Percentiles rank a stretch among this genome's conserved stretches.
Evolutionary conservation across 163 green algal genomes (phyloP).

Genomic region (Chloromonas sp.): DNA sequence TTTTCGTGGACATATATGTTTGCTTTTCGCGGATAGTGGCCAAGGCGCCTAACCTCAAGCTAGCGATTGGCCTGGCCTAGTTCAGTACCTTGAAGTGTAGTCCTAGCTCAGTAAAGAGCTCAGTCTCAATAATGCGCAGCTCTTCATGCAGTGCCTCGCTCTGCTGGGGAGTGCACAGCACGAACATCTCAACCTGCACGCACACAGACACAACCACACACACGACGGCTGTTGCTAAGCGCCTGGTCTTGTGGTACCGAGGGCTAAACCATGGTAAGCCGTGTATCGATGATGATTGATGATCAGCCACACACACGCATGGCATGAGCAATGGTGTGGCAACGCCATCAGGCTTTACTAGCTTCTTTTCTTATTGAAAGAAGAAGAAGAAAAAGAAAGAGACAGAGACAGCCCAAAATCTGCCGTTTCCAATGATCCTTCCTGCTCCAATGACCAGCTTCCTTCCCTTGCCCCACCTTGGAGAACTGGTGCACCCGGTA

Average conservation of each 20-base stretch:
- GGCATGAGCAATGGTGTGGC: background rate
- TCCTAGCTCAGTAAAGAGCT: conserved; percentile 88
- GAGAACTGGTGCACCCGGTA: conserved; percentile 98
- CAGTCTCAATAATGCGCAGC: conserved; percentile 83
- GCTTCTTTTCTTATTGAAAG: background rate
- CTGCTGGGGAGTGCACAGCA: conserved; percentile 85
- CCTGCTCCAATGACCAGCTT: background rate
- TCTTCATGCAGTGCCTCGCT: conserved; percentile 85
- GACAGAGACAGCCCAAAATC: background rate
- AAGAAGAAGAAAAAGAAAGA: too few relatives aligned
- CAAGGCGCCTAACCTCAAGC: too few relatives aligned
- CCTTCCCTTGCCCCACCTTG: conserved; percentile 61
- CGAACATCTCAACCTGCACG: conserved; percentile 89
- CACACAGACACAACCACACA: too few relatives aligned
- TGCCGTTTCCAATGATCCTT: too few relatives aligned
- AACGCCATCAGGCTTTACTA: background rate
- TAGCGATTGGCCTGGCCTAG: too few relatives aligned
- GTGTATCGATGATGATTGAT: too few relatives aligned
- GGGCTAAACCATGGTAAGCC: too few relatives aligned
- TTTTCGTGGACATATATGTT: too few relatives aligned
- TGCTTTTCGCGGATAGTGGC: too few relatives aligned
- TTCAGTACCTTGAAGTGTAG: conserved; percentile 91
- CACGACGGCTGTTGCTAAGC: too few relatives aligned
- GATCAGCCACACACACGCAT: background rate
- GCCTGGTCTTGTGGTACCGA: too few relatives aligned